Evolutionary conservation across 352 stramenopile genomes (phyloP).

Genomic region (Phytopythium cucurbitacearum): DNA sequence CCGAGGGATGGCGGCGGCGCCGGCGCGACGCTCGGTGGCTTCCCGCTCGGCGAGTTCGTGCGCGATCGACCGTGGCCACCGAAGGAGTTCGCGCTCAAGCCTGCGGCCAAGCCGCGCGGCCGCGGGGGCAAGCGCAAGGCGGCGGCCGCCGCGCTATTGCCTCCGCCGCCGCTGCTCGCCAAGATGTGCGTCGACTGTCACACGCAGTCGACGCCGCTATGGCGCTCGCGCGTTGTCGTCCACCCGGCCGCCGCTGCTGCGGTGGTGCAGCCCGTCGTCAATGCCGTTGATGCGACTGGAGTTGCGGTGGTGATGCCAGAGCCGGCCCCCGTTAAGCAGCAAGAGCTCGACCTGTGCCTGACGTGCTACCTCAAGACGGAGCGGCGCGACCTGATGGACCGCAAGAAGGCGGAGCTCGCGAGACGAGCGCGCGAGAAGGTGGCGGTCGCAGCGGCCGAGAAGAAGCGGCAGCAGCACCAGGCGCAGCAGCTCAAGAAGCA

Average conservation of each 20-base stretch:
- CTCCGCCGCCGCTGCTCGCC: conserved; percentile 28
- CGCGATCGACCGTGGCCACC: conserved; percentile 74
- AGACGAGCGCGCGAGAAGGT: conserved; percentile 22
- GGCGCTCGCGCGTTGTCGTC: conserved; percentile 33
- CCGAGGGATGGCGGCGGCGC: not conserved
- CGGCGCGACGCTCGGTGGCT: conserved; percentile 11
- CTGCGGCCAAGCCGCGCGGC: conserved; percentile 31
- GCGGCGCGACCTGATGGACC: conserved; percentile 54
- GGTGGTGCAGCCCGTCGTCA: not conserved
- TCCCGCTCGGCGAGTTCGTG: conserved; percentile 27
- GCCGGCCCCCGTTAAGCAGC: conserved; percentile 3
- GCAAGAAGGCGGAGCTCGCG: conserved; percentile 34
- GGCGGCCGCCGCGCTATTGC: conserved; percentile 30
- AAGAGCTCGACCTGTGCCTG: conserved; percentile 53
- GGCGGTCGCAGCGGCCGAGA: conserved; percentile 20
- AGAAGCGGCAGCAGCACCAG: conserved; percentile 43
- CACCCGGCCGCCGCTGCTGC: not conserved
- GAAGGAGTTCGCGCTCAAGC: conserved; percentile 67
- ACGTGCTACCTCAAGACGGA: conserved; percentile 71
- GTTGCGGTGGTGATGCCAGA: conserved; percentile 8
- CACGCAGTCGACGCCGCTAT: conserved; percentile 63
- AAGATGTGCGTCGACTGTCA: conserved; percentile 38
- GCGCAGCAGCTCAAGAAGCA: conserved; percentile 57
- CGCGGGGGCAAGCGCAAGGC: conserved; percentile 64
- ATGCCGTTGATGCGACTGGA: not conserved